Evolutionary conservation across 305 asterid genomes (phyloP).

Genomic region (Fraxinus sp.): DNA sequence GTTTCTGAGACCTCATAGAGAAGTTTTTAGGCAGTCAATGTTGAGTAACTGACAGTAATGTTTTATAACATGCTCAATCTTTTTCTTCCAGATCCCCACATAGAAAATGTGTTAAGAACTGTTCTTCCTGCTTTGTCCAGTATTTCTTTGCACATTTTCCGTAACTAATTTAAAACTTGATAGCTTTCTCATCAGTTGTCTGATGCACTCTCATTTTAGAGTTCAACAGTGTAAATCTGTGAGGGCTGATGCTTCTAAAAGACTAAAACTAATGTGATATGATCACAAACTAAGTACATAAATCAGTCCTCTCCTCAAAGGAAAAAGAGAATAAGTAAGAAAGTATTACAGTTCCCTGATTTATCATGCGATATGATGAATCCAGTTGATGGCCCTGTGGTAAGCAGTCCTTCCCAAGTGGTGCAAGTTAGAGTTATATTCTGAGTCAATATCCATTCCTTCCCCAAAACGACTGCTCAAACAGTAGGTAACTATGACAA

Average conservation of each 20-base stretch:
- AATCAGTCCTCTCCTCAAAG: neutral
- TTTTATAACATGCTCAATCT: neutral
- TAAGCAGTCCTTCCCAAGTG: neutral
- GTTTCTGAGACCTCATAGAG: constrained; percentile 10
- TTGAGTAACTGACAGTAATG: neutral
- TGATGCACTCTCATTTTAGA: neutral
- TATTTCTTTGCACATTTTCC: no score
- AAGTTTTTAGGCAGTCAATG: constrained; percentile 4
- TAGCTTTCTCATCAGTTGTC: neutral
- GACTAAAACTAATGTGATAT: neutral
- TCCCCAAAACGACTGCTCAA: neutral
- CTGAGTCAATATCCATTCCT: neutral
- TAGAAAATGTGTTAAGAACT: neutral
- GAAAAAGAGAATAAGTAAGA: neutral
- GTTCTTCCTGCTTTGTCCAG: neutral
- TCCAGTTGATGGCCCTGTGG: neutral
- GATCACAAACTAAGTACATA: neutral
- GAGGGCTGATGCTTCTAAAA: neutral
- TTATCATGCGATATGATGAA: neutral
- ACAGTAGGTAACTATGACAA: neutral
- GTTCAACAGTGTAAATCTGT: neutral
- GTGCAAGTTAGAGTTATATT: neutral
- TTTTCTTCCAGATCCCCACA: neutral
- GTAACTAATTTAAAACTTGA: neutral
- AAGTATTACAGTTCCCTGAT: neutral